Percentiles rank a stretch among this genome's conserved stretches.
Conservation (phyloP, 306 rosid genomes). For the Prunus salicina region DNA sequence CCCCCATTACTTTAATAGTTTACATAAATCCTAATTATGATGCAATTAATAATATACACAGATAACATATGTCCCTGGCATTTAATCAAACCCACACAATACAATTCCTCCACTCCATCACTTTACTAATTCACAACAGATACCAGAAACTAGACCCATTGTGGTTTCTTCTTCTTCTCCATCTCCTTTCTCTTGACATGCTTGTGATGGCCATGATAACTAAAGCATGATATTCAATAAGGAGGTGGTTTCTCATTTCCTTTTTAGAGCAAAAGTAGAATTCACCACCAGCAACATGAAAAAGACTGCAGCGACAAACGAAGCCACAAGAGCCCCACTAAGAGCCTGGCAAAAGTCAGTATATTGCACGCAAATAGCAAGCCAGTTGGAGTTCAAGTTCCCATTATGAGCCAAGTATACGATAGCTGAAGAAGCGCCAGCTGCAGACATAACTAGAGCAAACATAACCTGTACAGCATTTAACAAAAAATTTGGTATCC, state of each 20-base stretch:
- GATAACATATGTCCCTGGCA: not conserved
- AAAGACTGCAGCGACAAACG: conserved; percentile 34
- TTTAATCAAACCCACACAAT: not conserved
- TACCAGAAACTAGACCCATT: too few species aligned
- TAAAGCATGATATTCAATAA: too few species aligned
- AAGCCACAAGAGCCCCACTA: conserved; percentile 44
- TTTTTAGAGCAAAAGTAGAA: conserved; percentile 50
- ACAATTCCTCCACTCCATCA: too few species aligned
- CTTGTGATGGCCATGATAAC: not conserved
- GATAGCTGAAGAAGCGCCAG: conserved; percentile 49
- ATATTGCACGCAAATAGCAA: conserved; percentile 44
- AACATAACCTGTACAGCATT: conserved; percentile 33
- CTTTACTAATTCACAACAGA: too few species aligned
- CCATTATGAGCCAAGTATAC: conserved; percentile 64
- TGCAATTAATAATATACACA: not conserved
- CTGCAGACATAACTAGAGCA: conserved; percentile 41
- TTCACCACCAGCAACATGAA: conserved; percentile 33
- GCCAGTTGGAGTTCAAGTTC: conserved; percentile 61
- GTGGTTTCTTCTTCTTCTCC: not conserved
- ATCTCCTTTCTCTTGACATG: not conserved
- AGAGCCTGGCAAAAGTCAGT: conserved; percentile 41
- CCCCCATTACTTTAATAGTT: not conserved
- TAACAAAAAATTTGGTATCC: not conserved
- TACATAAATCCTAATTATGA: not conserved
- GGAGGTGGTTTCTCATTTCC: not conserved